phyloP scores from a whole-genome alignment of 108 stramenopile species.

The Cyclotella atomus region DNA sequence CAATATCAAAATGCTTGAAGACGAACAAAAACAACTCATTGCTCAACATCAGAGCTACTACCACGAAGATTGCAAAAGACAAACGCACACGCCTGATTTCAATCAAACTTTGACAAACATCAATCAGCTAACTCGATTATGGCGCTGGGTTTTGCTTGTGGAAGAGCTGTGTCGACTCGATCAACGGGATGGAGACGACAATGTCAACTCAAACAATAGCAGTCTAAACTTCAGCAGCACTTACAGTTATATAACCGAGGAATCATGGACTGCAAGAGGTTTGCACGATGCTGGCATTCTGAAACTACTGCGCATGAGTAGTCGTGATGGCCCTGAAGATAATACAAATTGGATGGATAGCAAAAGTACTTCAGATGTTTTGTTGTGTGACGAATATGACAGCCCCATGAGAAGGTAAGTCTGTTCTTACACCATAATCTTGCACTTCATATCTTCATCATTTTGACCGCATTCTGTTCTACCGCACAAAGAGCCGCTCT shows the following conservation, averaged over 20 bases:
- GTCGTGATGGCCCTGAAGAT: conserved; percentile 41
- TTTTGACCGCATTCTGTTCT: background rate
- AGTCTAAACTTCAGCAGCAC: conserved; percentile 10
- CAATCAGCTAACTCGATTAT: conserved; percentile 62
- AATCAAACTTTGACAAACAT: conserved; percentile 15
- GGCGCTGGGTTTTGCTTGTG: conserved; percentile 83
- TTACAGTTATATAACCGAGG: background rate
- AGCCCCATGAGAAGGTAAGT: conserved; percentile 59
- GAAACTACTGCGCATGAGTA: conserved; percentile 58
- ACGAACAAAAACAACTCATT: conserved; percentile 46
- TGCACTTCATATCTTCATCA: background rate
- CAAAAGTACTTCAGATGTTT: conserved; percentile 52
- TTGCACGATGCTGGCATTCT: conserved; percentile 69
- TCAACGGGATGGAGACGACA: conserved; percentile 43
- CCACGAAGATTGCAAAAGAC: background rate
- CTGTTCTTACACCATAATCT: background rate
- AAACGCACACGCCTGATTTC: conserved; percentile 12
- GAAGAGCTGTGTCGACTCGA: conserved; percentile 60
- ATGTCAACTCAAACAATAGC: conserved; percentile 9
- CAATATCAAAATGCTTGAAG: conserved; percentile 64
- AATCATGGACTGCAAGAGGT: conserved; percentile 54
- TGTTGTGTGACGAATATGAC: conserved; percentile 66
- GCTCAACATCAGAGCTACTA: conserved; percentile 10
- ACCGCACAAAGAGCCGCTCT: conserved; percentile 48
- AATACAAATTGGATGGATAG: conserved; percentile 35